phyloP scores from a whole-genome alignment of 306 rosid species.

The Potentilla sterilis region DNA sequence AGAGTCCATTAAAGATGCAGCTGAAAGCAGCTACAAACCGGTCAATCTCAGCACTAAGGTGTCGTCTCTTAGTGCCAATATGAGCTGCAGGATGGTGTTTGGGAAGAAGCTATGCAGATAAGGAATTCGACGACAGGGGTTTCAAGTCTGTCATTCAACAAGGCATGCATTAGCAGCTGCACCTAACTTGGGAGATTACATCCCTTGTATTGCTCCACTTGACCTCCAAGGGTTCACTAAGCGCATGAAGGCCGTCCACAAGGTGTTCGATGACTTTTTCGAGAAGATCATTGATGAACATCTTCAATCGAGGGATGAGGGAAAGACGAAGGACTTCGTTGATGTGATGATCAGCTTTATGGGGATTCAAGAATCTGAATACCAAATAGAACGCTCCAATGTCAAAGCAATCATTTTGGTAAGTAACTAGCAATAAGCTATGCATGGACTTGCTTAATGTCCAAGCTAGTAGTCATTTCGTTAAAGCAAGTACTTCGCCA shows the following conservation, averaged over 20 bases:
- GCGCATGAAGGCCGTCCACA: conserved; percentile 20
- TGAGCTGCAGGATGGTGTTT: neutral
- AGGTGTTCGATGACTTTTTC: conserved; percentile 22
- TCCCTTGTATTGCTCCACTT: conserved; percentile 23
- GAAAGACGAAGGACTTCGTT: conserved; percentile 22
- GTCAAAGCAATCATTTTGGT: conserved; percentile 33
- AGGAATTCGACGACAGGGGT: conserved; percentile 26
- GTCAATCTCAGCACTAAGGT: neutral
- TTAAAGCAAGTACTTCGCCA: neutral
- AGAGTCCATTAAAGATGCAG: neutral
- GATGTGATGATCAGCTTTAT: conserved; percentile 22
- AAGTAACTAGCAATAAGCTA: neutral
- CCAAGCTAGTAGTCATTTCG: neutral
- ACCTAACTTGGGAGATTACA: conserved; percentile 28
- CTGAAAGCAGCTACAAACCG: neutral
- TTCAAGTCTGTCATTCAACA: conserved; percentile 24
- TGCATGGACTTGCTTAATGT: neutral
- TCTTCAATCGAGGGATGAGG: conserved; percentile 9
- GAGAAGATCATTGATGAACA: conserved; percentile 29
- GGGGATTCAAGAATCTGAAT: conserved; percentile 26
- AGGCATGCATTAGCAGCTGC: neutral
- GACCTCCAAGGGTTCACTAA: conserved; percentile 29
- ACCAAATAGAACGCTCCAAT: conserved; percentile 15
- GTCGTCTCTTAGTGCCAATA: neutral
- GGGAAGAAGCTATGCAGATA: neutral